Conservation (phyloP, 139 green algal species). For the Monoraphidium neglectum region DNA sequence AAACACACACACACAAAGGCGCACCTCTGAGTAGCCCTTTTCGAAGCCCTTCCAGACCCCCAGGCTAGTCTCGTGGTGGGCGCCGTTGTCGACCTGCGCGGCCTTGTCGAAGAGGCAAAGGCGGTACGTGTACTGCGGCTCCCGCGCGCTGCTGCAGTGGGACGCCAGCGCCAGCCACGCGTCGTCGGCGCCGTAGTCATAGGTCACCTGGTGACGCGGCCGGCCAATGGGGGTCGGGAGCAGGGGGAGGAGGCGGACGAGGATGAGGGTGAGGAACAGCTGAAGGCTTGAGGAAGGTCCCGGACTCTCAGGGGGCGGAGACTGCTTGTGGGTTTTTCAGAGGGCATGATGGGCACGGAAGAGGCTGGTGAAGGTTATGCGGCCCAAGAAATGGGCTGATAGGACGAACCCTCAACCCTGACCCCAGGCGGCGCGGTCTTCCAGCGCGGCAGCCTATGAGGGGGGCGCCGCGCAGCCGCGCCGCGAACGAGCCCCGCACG, state of each 20-base stretch:
- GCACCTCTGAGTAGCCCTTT: slow-evolving; percentile 42
- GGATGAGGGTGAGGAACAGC: background rate
- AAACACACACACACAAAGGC: slow-evolving; percentile 27
- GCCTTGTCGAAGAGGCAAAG: slow-evolving; percentile 79
- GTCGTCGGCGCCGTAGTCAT: slow-evolving; percentile 48
- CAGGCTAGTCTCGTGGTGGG: slow-evolving; percentile 50
- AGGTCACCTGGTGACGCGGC: slow-evolving; percentile 28
- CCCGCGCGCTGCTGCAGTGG: slow-evolving; percentile 53
- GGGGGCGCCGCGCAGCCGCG: background rate
- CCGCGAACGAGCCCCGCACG: background rate
- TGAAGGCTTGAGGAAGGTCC: background rate
- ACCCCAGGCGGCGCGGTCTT: no score
- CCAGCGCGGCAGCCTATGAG: no score
- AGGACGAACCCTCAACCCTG: no score
- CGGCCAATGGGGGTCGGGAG: background rate
- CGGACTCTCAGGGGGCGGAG: no score
- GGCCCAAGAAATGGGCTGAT: no score
- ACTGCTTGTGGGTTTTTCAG: no score
- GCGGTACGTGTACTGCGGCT: slow-evolving; percentile 80
- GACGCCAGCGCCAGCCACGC: slow-evolving; percentile 48
- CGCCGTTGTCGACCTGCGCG: slow-evolving; percentile 60
- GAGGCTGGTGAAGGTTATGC: no score
- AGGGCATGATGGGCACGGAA: no score
- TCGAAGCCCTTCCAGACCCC: slow-evolving; percentile 69
- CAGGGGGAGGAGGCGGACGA: background rate